Evolutionary conservation across 805 yeast species (phyloP).

Genomic region (Saturnispora hagleri): DNA sequence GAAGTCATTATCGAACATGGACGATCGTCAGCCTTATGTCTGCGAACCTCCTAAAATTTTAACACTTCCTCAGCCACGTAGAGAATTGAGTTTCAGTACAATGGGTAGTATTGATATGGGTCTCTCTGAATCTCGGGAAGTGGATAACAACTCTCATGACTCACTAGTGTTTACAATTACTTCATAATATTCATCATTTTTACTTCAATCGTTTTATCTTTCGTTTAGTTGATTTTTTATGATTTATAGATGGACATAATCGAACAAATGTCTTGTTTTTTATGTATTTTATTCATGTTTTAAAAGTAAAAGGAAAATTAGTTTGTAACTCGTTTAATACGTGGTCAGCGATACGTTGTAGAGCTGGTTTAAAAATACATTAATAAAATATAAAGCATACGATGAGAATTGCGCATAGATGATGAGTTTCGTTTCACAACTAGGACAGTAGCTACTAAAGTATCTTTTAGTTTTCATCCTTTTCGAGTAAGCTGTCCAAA

Average conservation of each 20-base stretch:
- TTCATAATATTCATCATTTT: background rate
- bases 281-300: constrained; percentile 8
- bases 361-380: background rate
- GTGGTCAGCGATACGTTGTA: background rate
- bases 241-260: background rate
- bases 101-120: background rate
- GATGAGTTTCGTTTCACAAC: background rate
- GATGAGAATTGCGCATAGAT: background rate
- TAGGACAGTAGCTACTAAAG: background rate
- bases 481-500: constrained; percentile 30
- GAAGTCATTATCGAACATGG: constrained; percentile 33
- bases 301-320: background rate
- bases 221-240: background rate
- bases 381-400: background rate
- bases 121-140: constrained; percentile 1
- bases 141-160: background rate
- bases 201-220: background rate
- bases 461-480: background rate
- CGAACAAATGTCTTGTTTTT: background rate
- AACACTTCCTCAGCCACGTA: constrained; percentile 1
- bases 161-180: background rate
- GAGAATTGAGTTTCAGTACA: background rate
- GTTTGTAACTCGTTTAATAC: background rate
- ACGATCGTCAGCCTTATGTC: constrained; percentile 8
- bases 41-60: constrained; percentile 8